A percentile compares a stretch with the other conserved stretches of the same genome.
Evolutionary conservation across 2,329 filamentous ascomycete species (phyloP).

Genomic region (Didymella segeticola): DNA sequence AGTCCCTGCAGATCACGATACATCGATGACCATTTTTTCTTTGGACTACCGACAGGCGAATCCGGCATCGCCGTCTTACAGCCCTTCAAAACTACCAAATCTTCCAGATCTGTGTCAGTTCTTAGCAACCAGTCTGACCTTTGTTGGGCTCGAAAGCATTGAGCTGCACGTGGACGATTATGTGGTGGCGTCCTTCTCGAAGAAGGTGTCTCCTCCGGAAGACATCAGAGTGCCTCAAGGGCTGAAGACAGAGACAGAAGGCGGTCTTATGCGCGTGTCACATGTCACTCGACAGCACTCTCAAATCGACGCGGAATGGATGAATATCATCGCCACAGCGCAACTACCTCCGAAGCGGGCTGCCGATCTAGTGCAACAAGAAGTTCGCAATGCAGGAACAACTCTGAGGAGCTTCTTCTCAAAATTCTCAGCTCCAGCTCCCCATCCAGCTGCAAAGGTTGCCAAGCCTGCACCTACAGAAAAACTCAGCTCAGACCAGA

Average conservation of each 20-base stretch:
- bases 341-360: constrained; percentile 56
- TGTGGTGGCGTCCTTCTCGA: constrained; percentile 77
- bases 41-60: constrained; percentile 91
- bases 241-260: constrained; percentile 81
- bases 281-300: constrained; percentile 84
- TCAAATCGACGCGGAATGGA: constrained; percentile 89
- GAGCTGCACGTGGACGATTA: constrained; percentile 92
- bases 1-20: constrained; percentile 70
- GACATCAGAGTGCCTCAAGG: constrained; percentile 77
- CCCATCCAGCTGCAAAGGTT: constrained; percentile 28
- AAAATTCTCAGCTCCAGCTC: constrained; percentile 40
- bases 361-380: constrained; percentile 43
- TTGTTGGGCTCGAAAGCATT: constrained; percentile 85
- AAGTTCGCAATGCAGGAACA: constrained; percentile 45
- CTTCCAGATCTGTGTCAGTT: constrained; percentile 89
- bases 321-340: constrained; percentile 88
- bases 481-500: constrained; percentile 55
- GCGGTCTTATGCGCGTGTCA: constrained; percentile 85
- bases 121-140: constrained; percentile 91
- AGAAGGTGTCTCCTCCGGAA: constrained; percentile 82
- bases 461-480: constrained; percentile 28
- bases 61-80: constrained; percentile 45
- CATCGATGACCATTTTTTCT: constrained; percentile 84
- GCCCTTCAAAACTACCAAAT: constrained; percentile 77
- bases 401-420: constrained; percentile 50